These are phyloP conservation scores for Globisporangium echinulatum DNA, from an alignment of 352 stramenopile species.

Conservation along the genomic window DNA sequence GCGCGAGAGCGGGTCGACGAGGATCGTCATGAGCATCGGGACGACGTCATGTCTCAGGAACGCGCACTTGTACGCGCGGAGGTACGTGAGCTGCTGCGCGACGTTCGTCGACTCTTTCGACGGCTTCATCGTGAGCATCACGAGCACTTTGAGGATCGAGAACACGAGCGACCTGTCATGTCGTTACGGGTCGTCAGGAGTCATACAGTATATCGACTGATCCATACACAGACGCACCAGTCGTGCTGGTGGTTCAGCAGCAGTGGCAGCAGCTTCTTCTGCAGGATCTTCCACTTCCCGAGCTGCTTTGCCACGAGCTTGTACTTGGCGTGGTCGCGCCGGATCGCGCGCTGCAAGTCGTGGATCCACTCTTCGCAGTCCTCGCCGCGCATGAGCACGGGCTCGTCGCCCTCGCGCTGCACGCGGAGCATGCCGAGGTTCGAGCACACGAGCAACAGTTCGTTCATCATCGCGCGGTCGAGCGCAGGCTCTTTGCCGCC, in stretches of 20 bases:
- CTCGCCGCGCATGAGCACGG: conserved; percentile 76
- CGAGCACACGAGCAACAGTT: conserved; percentile 84
- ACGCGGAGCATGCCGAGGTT: conserved; percentile 80
- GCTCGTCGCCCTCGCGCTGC: conserved; percentile 36
- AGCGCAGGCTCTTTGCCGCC: conserved; percentile 26
- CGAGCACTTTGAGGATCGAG: conserved; percentile 86
- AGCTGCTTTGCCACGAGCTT: conserved; percentile 80
- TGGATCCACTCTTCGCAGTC: conserved; percentile 82
- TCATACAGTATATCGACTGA: not conserved
- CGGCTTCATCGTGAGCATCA: conserved; percentile 88
- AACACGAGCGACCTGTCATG: conserved; percentile 61
- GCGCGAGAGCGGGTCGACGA: conserved; percentile 71
- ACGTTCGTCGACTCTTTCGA: conserved; percentile 73
- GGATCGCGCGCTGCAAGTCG: conserved; percentile 79
- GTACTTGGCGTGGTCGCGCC: conserved; percentile 75
- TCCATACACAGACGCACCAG: conserved; percentile 21
- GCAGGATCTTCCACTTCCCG: conserved; percentile 81
- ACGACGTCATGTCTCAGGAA: conserved; percentile 68
- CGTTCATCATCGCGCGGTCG: conserved; percentile 80
- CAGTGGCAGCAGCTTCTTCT: conserved; percentile 84
- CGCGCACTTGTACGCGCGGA: conserved; percentile 81
- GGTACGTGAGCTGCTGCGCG: conserved; percentile 71
- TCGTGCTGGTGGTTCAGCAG: conserved; percentile 85
- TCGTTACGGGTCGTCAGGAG: not conserved
- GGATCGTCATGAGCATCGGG: conserved; percentile 80